These are phyloP conservation scores for Eucalyptus leucophloia DNA, from an alignment of 345 rosid species.

Conservation along the genomic window DNA sequence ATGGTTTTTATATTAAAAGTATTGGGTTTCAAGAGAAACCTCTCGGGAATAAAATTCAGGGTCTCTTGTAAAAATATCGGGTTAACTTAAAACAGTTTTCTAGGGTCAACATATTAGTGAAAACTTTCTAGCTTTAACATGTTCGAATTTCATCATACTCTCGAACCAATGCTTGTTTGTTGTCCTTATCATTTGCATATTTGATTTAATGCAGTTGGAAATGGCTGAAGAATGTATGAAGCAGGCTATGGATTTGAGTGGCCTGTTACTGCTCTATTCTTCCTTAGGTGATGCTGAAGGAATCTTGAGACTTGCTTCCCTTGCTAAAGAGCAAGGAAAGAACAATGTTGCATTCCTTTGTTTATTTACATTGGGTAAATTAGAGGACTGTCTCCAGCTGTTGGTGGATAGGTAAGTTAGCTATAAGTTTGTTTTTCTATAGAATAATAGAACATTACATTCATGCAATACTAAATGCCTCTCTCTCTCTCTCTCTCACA, in stretches of 20 bases:
- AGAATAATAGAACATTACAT: not conserved
- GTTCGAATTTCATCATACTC: not conserved
- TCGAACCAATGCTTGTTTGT: not conserved
- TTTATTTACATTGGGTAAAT: constrained; percentile 84
- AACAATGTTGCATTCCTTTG: constrained; percentile 94
- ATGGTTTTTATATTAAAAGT: not conserved
- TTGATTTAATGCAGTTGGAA: constrained; percentile 50
- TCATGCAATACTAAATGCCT: not conserved
- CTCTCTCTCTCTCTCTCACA: not conserved
- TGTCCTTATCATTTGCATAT: not conserved
- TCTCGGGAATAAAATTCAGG: not conserved
- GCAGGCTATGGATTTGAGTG: constrained; percentile 90
- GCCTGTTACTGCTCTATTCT: constrained; percentile 87
- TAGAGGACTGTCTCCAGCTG: constrained; percentile 91
- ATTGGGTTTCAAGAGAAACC: not conserved
- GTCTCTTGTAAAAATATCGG: not conserved
- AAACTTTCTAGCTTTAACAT: not conserved
- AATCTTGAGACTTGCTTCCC: constrained; percentile 60
- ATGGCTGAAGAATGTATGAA: constrained; percentile 99
- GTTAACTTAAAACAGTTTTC: not conserved
- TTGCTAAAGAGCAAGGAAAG: constrained; percentile 96
- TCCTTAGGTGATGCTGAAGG: constrained; percentile 97
- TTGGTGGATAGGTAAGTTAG: constrained; percentile 76
- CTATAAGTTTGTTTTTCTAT: not conserved
- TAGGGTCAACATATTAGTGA: not conserved